Conservation (phyloP, 257 asterid genomes). For the Thymus quinquecostatus region DNA sequence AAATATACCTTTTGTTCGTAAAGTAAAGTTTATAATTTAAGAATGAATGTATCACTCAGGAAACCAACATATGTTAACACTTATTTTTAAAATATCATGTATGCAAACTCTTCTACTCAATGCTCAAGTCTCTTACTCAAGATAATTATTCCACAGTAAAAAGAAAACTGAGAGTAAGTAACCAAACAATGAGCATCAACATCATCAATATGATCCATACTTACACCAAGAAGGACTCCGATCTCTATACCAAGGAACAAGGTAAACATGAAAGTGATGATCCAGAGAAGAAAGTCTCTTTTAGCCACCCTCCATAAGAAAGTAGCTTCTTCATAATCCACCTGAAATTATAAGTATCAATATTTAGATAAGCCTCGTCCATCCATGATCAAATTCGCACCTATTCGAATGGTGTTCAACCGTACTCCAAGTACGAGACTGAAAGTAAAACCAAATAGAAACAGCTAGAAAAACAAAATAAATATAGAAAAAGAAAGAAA, state of each 20-base stretch:
- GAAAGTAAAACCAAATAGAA: slow-evolving; percentile 10
- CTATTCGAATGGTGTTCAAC: not conserved
- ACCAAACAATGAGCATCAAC: not conserved
- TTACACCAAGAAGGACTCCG: slow-evolving; percentile 95
- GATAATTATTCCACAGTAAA: not conserved
- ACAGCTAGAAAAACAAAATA: slow-evolving; percentile 11
- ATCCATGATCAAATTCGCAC: slow-evolving; percentile 16
- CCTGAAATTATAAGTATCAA: slow-evolving; percentile 55
- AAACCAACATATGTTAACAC: no score
- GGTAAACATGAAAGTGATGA: slow-evolving; percentile 76
- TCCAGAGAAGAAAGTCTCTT: slow-evolving; percentile 92
- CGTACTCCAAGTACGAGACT: slow-evolving; percentile 4
- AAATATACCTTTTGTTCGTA: no score
- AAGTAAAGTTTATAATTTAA: no score
- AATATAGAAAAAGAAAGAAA: not conserved
- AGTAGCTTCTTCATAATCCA: slow-evolving; percentile 91
- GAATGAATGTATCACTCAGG: no score
- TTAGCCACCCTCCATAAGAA: slow-evolving; percentile 95
- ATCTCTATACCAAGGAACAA: slow-evolving; percentile 97
- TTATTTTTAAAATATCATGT: not conserved
- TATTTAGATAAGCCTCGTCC: not conserved
- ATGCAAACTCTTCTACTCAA: not conserved
- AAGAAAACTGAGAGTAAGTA: not conserved
- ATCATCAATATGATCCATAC: slow-evolving; percentile 36
- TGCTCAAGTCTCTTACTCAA: not conserved